Evolutionary conservation across 2,329 filamentous ascomycete species (phyloP).

Genomic region (Cyphellophora europaea): DNA sequence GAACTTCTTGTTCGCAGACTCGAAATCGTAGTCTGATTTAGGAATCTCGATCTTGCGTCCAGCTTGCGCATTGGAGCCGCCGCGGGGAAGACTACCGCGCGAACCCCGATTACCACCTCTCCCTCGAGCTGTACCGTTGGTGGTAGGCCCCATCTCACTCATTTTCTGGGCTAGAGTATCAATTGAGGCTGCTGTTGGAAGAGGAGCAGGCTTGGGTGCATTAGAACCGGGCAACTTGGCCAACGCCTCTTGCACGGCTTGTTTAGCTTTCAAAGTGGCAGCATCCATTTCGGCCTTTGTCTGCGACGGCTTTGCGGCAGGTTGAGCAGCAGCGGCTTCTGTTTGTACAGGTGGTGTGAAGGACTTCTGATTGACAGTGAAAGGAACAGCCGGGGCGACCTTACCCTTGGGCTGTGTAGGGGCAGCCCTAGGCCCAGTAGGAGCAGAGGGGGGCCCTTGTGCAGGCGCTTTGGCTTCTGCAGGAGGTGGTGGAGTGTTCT

Average conservation of each 20-base stretch:
- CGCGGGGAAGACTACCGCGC: conserved; percentile 29
- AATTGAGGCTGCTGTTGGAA: conserved; percentile 25
- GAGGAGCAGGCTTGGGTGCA: conserved; percentile 14
- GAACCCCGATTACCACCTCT: conserved; percentile 35
- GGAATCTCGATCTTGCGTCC: conserved; percentile 76
- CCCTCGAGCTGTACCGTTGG: conserved; percentile 27
- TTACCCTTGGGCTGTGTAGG: conserved; percentile 27
- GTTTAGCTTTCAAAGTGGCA: conserved; percentile 38
- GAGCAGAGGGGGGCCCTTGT: conserved; percentile 12
- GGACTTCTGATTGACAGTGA: conserved; percentile 25
- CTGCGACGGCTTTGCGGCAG: conserved; percentile 13
- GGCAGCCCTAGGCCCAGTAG: conserved; percentile 11
- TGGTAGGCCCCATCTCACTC: conserved; percentile 34
- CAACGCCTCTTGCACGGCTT: conserved; percentile 42
- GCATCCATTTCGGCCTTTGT: conserved; percentile 32
- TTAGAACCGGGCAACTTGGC: conserved; percentile 29
- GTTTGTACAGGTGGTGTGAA: conserved; percentile 24
- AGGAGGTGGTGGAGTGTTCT: conserved; percentile 18
- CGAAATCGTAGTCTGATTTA: conserved; percentile 86
- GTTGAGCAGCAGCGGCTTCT: conserved; percentile 21
- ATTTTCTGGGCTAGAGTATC: conserved; percentile 36
- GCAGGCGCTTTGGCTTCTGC: conserved; percentile 17
- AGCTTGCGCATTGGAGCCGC: conserved; percentile 30
- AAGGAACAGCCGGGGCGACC: conserved; percentile 37
- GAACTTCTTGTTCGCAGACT: conserved; percentile 75